Base-by-base conservation (phyloP, 164 flowering plant genomes). In the Piper longum region DNA sequence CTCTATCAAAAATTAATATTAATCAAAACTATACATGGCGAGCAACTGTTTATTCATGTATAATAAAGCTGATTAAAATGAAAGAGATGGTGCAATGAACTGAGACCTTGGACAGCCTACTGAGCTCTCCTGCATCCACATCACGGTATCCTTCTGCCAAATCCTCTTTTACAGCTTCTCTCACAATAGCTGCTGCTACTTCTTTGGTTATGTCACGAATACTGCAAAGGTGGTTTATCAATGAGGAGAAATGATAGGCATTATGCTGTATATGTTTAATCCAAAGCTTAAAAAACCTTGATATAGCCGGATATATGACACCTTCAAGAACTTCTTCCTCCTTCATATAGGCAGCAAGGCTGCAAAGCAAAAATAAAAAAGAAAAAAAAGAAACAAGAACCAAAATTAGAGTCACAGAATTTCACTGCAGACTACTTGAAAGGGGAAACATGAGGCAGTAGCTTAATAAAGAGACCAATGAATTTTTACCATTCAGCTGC, bases 91-190 rank as follows among this genome's bases (percentile, higher is more conserved):
- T 7, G 64, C 11, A 26, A 26, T 7, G 8, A 57, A 57, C 11
- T 18, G 11, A 41, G 36, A 88, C 96, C 88, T 75, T 67, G 62
- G 19, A 75, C 62, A 91, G 82, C 74, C 74, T 87, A 45, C 57
- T 68, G 41, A 95, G 81, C 70, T 95, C 97, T 67, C 90, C 83
- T 51, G 82, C 81, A 79, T 87, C 95, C 86, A 91, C 79, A 51
- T 79, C 96, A 61, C 97, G 95, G 71, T 95, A 89, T 57, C 97
- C 99, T 76, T 91, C 96, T 7, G 89, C 99, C 16, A 95, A 80
- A 67, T 87, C 96, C 72, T 95, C 99, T 72, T 75, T 77, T 59
- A 88, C 72, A 59, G 97, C 99, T 84, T 95, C 99, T 70, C 69
- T 81, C 16, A 95, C 71, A 59, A 95, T 96, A 59, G 99, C 97